These are phyloP conservation scores for Corymbia citriodora DNA, from an alignment of 441 rosid genomes.

Conservation along the genomic window DNA sequence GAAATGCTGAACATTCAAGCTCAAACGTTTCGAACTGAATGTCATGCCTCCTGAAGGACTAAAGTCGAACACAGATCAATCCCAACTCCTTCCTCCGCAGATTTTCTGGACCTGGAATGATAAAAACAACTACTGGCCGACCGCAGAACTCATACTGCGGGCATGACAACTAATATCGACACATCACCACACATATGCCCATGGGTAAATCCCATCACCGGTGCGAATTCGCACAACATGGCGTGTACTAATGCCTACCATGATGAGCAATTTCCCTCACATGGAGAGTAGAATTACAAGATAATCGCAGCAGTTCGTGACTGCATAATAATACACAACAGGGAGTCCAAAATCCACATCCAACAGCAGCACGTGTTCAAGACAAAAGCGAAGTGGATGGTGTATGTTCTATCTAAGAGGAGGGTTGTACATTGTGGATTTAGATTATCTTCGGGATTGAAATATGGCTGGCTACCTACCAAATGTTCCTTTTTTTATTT, in stretches of 20 bases:
- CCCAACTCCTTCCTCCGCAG: not conserved
- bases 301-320: not conserved
- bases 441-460: too few species aligned
- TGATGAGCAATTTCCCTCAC: not conserved
- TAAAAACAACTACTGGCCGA: not conserved
- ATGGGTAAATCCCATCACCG: not conserved
- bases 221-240: not conserved
- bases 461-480: too few species aligned
- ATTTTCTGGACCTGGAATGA: not conserved
- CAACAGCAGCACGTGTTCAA: not conserved
- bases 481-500: too few species aligned
- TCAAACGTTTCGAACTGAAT: not conserved
- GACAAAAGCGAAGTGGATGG: not conserved
- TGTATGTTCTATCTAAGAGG: too few species aligned
- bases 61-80: not conserved
- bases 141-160: not conserved
- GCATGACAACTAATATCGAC: not conserved
- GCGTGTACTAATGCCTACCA: not conserved
- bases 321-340: not conserved
- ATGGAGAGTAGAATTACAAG: not conserved
- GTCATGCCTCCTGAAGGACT: not conserved
- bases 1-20: not conserved
- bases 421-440: too few species aligned
- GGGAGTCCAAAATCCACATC: not conserved
- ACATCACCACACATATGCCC: not conserved